Evolutionary conservation across 441 rosid species (phyloP).

Genomic region (Hura crepitans): DNA sequence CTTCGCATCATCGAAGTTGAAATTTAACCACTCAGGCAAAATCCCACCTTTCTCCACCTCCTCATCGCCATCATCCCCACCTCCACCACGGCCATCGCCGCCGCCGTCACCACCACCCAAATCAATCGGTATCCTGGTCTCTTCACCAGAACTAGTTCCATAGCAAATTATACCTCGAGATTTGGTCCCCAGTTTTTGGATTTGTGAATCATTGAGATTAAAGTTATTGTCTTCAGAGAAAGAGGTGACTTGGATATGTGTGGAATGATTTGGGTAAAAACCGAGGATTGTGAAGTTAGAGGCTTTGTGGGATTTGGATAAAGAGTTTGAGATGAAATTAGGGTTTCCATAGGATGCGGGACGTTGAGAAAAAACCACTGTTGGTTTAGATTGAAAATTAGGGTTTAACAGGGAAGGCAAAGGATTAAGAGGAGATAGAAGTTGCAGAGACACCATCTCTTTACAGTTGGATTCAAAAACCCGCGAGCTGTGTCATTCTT

Average conservation of each 20-base stretch:
- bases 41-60: slow-evolving; percentile 39
- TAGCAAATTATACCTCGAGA: slow-evolving; percentile 31
- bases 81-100: slow-evolving; percentile 29
- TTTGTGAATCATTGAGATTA: slow-evolving; percentile 16
- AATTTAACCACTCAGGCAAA: slow-evolving; percentile 69
- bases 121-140: slow-evolving; percentile 32
- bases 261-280: slow-evolving; percentile 6
- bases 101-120: slow-evolving; percentile 36
- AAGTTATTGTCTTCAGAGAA: slow-evolving; percentile 7
- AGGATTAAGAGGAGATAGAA: slow-evolving; percentile 28
- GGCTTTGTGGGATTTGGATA: slow-evolving; percentile 13
- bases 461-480: background rate
- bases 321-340: slow-evolving; percentile 5
- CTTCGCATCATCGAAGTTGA: slow-evolving; percentile 70
- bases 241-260: slow-evolving; percentile 18
- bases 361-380: slow-evolving; percentile 5
- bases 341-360: slow-evolving; percentile 17
- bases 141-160: slow-evolving; percentile 45
- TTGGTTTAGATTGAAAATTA: slow-evolving; percentile 20
- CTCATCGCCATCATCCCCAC: slow-evolving; percentile 37
- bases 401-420: slow-evolving; percentile 38
- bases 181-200: slow-evolving; percentile 15
- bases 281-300: slow-evolving; percentile 21
- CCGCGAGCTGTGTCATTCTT: background rate
- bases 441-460: slow-evolving; percentile 38